phyloP scores from a whole-genome alignment of 352 stramenopile species.

The Pythium biforme region DNA sequence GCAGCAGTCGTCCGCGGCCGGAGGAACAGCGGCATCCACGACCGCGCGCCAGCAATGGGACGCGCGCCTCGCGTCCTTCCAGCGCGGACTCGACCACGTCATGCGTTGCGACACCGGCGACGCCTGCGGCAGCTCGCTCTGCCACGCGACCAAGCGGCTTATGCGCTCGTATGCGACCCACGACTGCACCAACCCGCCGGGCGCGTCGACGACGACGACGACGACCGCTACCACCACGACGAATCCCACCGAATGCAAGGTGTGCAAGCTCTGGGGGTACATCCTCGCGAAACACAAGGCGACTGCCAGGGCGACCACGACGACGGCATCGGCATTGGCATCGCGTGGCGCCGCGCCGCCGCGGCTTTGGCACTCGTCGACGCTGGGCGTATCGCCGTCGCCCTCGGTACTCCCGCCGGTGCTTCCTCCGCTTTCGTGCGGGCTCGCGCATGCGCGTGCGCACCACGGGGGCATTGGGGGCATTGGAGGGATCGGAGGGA shows the following conservation, averaged over 20 bases:
- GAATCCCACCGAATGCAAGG: constrained; percentile 45
- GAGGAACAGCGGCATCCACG: constrained; percentile 9
- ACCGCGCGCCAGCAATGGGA: constrained; percentile 55
- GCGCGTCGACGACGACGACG: not conserved
- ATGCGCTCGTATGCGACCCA: constrained; percentile 67
- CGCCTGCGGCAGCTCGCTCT: constrained; percentile 66
- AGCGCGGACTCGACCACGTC: constrained; percentile 66
- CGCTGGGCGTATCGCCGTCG: not conserved
- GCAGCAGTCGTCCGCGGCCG: constrained; percentile 10
- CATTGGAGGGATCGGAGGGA: not conserved
- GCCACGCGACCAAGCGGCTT: constrained; percentile 63
- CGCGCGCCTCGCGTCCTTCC: constrained; percentile 59
- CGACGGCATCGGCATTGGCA: no score
- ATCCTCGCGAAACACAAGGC: constrained; percentile 36
- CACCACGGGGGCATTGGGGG: not conserved
- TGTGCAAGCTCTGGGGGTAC: constrained; percentile 78
- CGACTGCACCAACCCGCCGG: constrained; percentile 37
- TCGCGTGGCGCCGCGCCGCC: constrained; percentile 3
- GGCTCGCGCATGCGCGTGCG: constrained; percentile 13
- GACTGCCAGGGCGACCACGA: constrained; percentile 6
- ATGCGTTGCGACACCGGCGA: constrained; percentile 47
- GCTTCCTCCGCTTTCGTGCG: constrained; percentile 23
- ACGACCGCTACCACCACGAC: not conserved
- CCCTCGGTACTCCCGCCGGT: not conserved
- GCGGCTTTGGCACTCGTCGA: constrained; percentile 7